Evolutionary conservation across 2,329 filamentous ascomycete species (phyloP).

Genomic region (Venturia nashicola): DNA sequence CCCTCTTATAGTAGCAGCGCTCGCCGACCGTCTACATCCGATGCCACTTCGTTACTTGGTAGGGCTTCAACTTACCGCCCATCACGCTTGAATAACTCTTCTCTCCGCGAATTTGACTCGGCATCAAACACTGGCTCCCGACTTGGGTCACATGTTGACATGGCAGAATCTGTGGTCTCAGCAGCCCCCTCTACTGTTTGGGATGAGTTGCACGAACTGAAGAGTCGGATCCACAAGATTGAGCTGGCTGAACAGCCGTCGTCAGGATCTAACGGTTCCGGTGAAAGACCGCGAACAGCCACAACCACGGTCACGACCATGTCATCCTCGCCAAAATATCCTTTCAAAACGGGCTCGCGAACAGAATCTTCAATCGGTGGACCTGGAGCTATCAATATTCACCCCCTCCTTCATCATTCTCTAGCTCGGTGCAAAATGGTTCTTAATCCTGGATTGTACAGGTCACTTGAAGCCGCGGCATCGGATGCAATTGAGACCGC

Average conservation of each 20-base stretch:
- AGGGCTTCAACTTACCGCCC: conserved; percentile 22
- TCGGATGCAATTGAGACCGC: conserved; percentile 70
- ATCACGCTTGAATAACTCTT: conserved; percentile 25
- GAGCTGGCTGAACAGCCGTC: conserved; percentile 82
- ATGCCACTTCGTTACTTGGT: conserved; percentile 19
- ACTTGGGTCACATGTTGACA: not conserved
- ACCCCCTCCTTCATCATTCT: conserved; percentile 70
- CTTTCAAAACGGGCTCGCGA: conserved; percentile 28
- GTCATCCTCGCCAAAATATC: conserved; percentile 71
- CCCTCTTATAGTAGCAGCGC: conserved; percentile 14
- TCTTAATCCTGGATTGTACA: conserved; percentile 60
- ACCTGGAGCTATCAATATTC: conserved; percentile 42
- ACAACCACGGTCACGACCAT: conserved; percentile 84
- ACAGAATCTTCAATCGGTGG: conserved; percentile 31
- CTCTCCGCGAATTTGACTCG: conserved; percentile 19
- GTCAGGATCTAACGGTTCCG: conserved; percentile 56
- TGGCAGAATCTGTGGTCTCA: conserved; percentile 69
- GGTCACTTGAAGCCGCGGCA: conserved; percentile 67
- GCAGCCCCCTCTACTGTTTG: conserved; percentile 89
- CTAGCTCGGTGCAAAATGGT: conserved; percentile 64
- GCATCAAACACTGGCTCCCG: conserved; percentile 17
- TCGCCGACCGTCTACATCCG: conserved; percentile 21
- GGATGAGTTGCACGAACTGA: conserved; percentile 94
- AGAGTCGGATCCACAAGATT: conserved; percentile 80
- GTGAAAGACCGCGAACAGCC: conserved; percentile 67